phyloP scores from a whole-genome alignment of 345 rosid genomes.

The Bretschneidera sinensis region DNA sequence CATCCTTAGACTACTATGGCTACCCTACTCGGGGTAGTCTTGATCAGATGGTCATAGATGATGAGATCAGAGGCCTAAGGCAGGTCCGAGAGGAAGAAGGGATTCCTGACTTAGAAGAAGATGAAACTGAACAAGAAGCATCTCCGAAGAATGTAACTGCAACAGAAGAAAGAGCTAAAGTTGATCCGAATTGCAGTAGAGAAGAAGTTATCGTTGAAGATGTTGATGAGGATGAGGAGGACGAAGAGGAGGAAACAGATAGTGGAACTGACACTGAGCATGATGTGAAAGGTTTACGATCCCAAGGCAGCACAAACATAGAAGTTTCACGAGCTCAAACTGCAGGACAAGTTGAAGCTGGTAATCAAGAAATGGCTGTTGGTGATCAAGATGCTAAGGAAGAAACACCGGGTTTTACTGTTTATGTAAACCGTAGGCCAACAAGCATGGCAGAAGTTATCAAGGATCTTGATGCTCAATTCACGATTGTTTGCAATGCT shows the following conservation, averaged over 20 bases:
- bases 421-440: conserved; percentile 83
- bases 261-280: conserved; percentile 39
- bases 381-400: conserved; percentile 35
- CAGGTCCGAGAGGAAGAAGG: conserved; percentile 97
- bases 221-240: conserved; percentile 39
- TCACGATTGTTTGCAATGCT: conserved; percentile 48
- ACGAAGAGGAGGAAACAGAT: conserved; percentile 37
- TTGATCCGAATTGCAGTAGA: conserved; percentile 23
- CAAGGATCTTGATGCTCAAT: conserved; percentile 87
- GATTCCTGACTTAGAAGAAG: conserved; percentile 87
- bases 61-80: conserved; percentile 73
- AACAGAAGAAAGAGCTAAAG: conserved; percentile 30
- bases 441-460: conserved; percentile 94
- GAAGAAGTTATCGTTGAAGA: conserved; percentile 78
- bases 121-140: conserved; percentile 59
- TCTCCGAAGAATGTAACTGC: conserved; percentile 28
- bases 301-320: conserved; percentile 35
- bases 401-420: conserved; percentile 80
- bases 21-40: conserved; percentile 51
- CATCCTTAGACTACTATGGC: conserved; percentile 78
- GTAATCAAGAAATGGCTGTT: conserved; percentile 49
- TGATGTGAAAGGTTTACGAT: conserved; percentile 34
- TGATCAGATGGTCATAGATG: conserved; percentile 61
- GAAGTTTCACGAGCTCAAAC: conserved; percentile 48
- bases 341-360: conserved; percentile 46